Evolutionary conservation across 2,329 filamentous ascomycete species (phyloP).

Genomic region (Penicillium sp.): DNA sequence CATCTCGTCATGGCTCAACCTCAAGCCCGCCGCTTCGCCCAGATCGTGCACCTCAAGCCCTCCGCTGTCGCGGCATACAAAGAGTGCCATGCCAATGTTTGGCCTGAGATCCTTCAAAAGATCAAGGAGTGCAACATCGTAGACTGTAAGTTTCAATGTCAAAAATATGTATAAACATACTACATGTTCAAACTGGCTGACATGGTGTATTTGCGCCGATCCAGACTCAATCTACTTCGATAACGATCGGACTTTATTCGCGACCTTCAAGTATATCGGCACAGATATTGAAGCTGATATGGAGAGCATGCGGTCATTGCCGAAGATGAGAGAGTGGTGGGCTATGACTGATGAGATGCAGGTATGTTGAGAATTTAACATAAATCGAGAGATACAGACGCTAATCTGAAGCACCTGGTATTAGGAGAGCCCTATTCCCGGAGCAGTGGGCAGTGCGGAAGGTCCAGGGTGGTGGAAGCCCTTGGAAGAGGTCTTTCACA

Average conservation of each 20-base stretch:
- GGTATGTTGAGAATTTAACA: conserved; percentile 31
- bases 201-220: background rate
- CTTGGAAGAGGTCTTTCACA: conserved; percentile 37
- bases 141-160: conserved; percentile 57
- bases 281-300: conserved; percentile 71
- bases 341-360: conserved; percentile 75
- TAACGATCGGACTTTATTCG: conserved; percentile 67
- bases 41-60: conserved; percentile 70
- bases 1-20: conserved; percentile 16
- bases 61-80: conserved; percentile 68
- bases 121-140: conserved; percentile 72
- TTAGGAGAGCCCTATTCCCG: conserved; percentile 34
- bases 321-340: conserved; percentile 76
- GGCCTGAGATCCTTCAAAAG: conserved; percentile 73
- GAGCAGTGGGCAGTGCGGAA: conserved; percentile 33
- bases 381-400: background rate
- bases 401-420: conserved; percentile 2
- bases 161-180: background rate
- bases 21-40: conserved; percentile 55
- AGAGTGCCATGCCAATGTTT: conserved; percentile 68
- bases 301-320: conserved; percentile 70
- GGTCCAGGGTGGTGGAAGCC: conserved; percentile 39
- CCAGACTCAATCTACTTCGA: conserved; percentile 70
- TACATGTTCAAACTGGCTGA: background rate
- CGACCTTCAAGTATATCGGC: conserved; percentile 76